A percentile compares a stretch with the other conserved stretches of the same genome.
These are phyloP conservation scores for Chenopodium formosanum DNA, from an alignment of 148 eudicot species.

Conservation along the genomic window DNA sequence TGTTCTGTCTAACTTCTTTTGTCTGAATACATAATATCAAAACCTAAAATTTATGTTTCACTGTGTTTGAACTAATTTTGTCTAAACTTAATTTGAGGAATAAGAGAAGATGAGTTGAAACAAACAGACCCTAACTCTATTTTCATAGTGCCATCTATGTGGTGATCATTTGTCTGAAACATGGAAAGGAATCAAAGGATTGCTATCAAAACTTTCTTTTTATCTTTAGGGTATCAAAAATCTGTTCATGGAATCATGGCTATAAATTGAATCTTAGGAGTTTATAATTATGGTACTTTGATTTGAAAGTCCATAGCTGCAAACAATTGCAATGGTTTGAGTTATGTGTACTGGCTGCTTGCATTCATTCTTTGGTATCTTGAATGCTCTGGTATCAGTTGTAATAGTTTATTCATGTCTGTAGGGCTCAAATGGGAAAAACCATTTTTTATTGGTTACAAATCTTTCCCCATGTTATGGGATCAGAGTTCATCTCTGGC, in stretches of 20 bases:
- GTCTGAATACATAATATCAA: too few relatives aligned
- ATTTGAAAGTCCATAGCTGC: not conserved
- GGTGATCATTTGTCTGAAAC: not conserved
- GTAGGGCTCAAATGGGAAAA: constrained; percentile 71
- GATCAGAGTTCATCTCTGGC: constrained; percentile 93
- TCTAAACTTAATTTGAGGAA: too few relatives aligned
- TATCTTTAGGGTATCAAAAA: not conserved
- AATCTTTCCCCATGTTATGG: constrained; percentile 96
- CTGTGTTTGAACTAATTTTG: too few relatives aligned
- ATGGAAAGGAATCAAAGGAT: not conserved
- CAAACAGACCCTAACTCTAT: not conserved
- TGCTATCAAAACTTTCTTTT: not conserved
- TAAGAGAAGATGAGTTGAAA: too few relatives aligned
- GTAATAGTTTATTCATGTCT: constrained; percentile 18
- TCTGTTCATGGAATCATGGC: not conserved
- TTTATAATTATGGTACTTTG: not conserved
- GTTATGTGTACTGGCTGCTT: not conserved
- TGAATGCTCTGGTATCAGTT: not conserved
- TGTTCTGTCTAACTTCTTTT: too few relatives aligned
- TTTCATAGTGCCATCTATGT: not conserved
- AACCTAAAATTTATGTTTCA: too few relatives aligned
- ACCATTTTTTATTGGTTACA: constrained; percentile 84
- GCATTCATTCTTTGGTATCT: constrained; percentile 2
- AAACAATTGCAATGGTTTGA: not conserved
- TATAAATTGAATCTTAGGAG: not conserved